phyloP scores from a whole-genome alignment of 2,329 filamentous ascomycete species.

The Coniella vitis region DNA sequence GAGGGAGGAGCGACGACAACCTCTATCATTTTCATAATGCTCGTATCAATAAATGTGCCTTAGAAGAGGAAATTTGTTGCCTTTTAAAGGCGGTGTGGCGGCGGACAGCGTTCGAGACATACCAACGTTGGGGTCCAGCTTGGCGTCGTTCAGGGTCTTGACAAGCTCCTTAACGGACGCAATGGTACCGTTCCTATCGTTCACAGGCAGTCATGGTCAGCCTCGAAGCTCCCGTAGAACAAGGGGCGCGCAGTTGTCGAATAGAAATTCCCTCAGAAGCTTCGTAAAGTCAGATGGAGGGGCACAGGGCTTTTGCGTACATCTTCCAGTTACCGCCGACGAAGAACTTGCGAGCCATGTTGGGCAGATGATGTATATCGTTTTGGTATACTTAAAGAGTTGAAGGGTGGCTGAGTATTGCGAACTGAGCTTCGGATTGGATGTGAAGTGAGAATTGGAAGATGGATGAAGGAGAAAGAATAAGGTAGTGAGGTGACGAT shows the following conservation, averaged over 20 bases:
- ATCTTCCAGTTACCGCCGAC: constrained; percentile 99
- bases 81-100: background rate
- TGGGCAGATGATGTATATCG: constrained; percentile 36
- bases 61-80: too few relatives aligned
- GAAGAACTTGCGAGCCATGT: constrained; percentile 93
- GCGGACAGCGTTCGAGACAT: constrained; percentile 28
- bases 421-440: background rate
- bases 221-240: constrained; percentile 1
- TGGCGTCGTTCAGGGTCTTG: constrained; percentile 77
- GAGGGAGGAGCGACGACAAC: constrained; percentile 88
- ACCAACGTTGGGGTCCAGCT: constrained; percentile 71
- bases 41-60: too few relatives aligned
- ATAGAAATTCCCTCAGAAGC: constrained; percentile 1
- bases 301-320: constrained; percentile 46
- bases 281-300: constrained; percentile 17
- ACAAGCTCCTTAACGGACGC: constrained; percentile 89
- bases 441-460: too few relatives aligned
- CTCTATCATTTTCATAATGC: constrained; percentile 50
- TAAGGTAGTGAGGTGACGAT: background rate
- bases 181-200: constrained; percentile 80
- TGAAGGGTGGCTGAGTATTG: too few relatives aligned
- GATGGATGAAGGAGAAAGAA: background rate
- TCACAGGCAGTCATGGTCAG: constrained; percentile 14
- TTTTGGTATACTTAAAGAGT: background rate
- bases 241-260: too few relatives aligned